A percentile compares a stretch with the other conserved stretches of the same genome.
phyloP scores from a whole-genome alignment of 2,329 filamentous ascomycete genomes.

The Drechslera avenae region DNA sequence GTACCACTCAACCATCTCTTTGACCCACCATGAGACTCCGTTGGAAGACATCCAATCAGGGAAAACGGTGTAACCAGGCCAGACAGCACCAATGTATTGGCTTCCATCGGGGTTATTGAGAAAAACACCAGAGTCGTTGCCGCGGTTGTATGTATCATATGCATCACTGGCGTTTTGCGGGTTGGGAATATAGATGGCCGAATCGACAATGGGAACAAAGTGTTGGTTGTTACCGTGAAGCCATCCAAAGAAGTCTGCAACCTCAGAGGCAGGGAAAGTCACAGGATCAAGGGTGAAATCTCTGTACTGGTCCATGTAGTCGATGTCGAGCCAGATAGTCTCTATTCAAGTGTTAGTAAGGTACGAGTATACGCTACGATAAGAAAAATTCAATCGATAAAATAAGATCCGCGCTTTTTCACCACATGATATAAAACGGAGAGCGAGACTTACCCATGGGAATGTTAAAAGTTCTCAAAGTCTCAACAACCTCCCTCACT shows the following conservation, averaged over 20 bases:
- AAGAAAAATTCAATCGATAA: too few species aligned
- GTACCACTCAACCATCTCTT: slow-evolving; percentile 59
- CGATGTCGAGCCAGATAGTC: slow-evolving; percentile 54
- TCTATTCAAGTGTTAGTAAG: slow-evolving; percentile 18
- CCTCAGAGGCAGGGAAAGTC: slow-evolving; percentile 57
- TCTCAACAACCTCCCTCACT: slow-evolving; percentile 62
- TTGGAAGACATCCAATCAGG: slow-evolving; percentile 66
- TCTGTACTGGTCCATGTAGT: slow-evolving; percentile 54
- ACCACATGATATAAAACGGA: too few species aligned
- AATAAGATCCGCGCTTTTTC: too few species aligned
- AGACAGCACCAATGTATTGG: slow-evolving; percentile 61
- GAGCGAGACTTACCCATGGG: slow-evolving; percentile 48
- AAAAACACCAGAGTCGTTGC: slow-evolving; percentile 56
- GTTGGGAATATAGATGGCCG: slow-evolving; percentile 73
- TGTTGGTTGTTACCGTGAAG: slow-evolving; percentile 62
- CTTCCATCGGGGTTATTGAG: slow-evolving; percentile 61
- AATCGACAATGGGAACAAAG: slow-evolving; percentile 66
- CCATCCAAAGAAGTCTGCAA: slow-evolving; percentile 57
- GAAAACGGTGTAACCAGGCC: slow-evolving; percentile 66
- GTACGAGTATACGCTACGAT: background rate
- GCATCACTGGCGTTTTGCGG: slow-evolving; percentile 68
- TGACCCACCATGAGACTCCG: slow-evolving; percentile 64
- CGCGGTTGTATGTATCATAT: slow-evolving; percentile 58
- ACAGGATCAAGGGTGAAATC: slow-evolving; percentile 63
- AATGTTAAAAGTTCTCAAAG: slow-evolving; percentile 61